These are phyloP conservation scores for Flaveria ramosissima DNA, from an alignment of 129 eudicot genomes.

Conservation along the genomic window DNA sequence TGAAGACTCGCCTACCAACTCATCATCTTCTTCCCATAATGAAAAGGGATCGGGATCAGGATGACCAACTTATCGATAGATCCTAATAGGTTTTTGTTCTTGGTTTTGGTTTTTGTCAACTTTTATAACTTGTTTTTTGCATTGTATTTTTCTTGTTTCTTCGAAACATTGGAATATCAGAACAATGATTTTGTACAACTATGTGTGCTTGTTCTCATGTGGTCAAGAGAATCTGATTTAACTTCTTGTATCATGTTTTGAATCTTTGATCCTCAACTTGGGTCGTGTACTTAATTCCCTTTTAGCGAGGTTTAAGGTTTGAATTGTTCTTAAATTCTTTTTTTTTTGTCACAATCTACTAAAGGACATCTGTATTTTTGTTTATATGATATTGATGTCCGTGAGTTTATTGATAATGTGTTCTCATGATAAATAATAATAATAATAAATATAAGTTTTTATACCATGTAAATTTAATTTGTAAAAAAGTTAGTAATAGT, in stretches of 20 bases:
- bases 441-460: too few species aligned
- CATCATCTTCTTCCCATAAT: constrained; percentile 5
- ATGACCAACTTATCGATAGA: not conserved
- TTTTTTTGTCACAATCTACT: too few species aligned
- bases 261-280: not conserved
- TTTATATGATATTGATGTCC: too few species aligned
- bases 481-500: too few species aligned
- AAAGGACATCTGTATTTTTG: too few species aligned
- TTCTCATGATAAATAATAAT: too few species aligned
- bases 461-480: too few species aligned
- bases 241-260: not conserved
- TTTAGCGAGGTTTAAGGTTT: too few species aligned
- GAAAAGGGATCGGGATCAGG: not conserved
- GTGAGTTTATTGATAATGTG: too few species aligned
- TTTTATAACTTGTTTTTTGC: constrained; percentile 14
- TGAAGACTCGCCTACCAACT: constrained; percentile 25
- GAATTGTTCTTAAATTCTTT: too few species aligned
- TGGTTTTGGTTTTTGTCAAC: not conserved
- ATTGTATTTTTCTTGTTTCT: constrained; percentile 2
- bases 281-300: not conserved
- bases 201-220: constrained; percentile 13
- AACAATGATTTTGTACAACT: constrained; percentile 23
- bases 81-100: constrained; percentile 11
- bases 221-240: not conserved
- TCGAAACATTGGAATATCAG: constrained; percentile 22